Conservation (phyloP, 495 filamentous ascomycete species). For the Neurospora sp. region DNA sequence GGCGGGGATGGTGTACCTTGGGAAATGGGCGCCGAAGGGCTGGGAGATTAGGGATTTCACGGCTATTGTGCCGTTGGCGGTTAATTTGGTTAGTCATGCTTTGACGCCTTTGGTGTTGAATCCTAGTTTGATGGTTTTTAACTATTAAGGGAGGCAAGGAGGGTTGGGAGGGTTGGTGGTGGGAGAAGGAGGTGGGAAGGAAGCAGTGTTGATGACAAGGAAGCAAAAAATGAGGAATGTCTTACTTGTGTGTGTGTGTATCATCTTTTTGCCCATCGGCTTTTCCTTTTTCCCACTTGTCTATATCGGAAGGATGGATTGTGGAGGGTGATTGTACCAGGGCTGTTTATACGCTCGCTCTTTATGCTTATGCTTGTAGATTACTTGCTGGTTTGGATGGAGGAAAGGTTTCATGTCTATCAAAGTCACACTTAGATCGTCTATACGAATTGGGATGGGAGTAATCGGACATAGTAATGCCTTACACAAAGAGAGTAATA, state of each 20-base stretch:
- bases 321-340: neutral
- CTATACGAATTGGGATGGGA: neutral
- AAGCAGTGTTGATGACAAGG: neutral
- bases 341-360: neutral
- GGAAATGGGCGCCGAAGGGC: conserved; percentile 45
- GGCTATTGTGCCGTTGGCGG: conserved; percentile 62
- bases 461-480: neutral
- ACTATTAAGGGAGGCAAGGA: conserved; percentile 40
- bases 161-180: neutral
- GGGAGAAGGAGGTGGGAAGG: neutral
- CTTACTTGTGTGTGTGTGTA: neutral
- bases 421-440: neutral
- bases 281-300: neutral
- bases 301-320: neutral
- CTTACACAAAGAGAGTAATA: neutral
- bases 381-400: neutral
- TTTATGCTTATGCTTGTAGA: neutral
- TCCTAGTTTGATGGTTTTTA: conserved; percentile 67
- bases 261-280: neutral
- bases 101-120: conserved; percentile 60
- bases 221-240: neutral
- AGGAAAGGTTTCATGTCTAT: neutral
- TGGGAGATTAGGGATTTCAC: conserved; percentile 63
- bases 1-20: conserved; percentile 53
- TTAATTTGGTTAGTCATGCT: conserved; percentile 52